Percentiles rank a stretch among this genome's conserved stretches.
Evolutionary conservation across 306 rosid species (phyloP).

Genomic region (Purshia tridentata): DNA sequence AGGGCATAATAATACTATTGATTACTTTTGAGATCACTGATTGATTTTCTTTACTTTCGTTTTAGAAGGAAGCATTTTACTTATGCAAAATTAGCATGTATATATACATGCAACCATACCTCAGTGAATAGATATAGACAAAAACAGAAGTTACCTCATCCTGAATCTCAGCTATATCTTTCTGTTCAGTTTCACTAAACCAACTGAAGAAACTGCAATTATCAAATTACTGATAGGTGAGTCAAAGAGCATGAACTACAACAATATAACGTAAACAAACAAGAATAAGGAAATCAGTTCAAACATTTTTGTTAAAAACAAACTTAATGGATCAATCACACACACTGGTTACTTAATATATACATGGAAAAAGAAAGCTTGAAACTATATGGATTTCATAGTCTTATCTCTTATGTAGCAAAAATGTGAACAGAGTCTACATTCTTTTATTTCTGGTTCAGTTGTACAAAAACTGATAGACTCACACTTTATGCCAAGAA

Average conservation of each 20-base stretch:
- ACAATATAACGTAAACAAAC: background rate
- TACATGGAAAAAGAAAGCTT: background rate
- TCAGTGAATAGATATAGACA: background rate
- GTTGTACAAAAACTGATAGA: background rate
- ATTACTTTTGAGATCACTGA: background rate
- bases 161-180: constrained; percentile 43
- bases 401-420: background rate
- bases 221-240: background rate
- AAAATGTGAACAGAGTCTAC: background rate
- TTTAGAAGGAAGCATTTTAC: background rate
- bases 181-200: constrained; percentile 56
- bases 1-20: background rate
- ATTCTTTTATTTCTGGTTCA: background rate
- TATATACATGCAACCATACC: background rate
- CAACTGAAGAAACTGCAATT: constrained; percentile 67
- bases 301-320: background rate
- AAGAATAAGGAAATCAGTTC: background rate
- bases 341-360: no score
- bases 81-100: background rate
- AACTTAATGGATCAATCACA: background rate
- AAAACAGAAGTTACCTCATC: constrained; percentile 45
- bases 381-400: background rate
- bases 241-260: constrained; percentile 8
- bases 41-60: background rate
- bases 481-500: background rate